These are phyloP conservation scores for Nothophytophthora sp. DNA, from an alignment of 352 stramenopile genomes.

Conservation along the genomic window DNA sequence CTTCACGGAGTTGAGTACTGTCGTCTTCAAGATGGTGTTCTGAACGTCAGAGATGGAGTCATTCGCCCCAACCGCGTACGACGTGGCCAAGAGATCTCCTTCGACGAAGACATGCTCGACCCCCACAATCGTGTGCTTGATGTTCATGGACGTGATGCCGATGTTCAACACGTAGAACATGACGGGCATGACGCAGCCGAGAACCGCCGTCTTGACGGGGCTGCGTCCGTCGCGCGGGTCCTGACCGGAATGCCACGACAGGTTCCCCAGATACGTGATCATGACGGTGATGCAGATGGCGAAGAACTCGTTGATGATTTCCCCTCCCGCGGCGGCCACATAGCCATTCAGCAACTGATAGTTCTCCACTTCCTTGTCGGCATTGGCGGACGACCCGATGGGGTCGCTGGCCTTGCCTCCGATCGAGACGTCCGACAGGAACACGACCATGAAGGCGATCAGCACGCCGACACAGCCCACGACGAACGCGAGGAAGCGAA, in stretches of 20 bases:
- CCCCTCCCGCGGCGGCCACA: conserved; percentile 22
- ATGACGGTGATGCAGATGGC: conserved; percentile 43
- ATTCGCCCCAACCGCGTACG: not conserved
- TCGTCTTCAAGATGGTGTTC: conserved; percentile 37
- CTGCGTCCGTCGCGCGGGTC: conserved; percentile 9
- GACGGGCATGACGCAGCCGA: conserved; percentile 34
- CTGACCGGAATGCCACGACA: conserved; percentile 31
- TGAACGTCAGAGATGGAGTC: conserved; percentile 15
- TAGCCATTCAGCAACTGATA: conserved; percentile 45
- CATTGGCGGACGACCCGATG: conserved; percentile 32
- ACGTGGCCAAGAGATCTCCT: conserved; percentile 24
- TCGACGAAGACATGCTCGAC: conserved; percentile 35
- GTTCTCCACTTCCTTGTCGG: conserved; percentile 27
- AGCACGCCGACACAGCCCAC: conserved; percentile 19
- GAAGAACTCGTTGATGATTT: conserved; percentile 29
- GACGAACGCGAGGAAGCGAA: conserved; percentile 22
- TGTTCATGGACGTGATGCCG: conserved; percentile 36
- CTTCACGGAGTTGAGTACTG: conserved; percentile 21
- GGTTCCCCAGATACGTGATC: conserved; percentile 37
- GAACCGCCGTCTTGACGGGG: conserved; percentile 25
- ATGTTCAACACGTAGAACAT: conserved; percentile 44
- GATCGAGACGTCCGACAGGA: conserved; percentile 33
- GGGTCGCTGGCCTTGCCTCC: conserved; percentile 25
- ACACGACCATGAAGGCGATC: conserved; percentile 29
- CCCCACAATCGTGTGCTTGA: conserved; percentile 31